Conservation (phyloP, 768 basidiomycete genomes). For the Mycena albidolilacea region DNA sequence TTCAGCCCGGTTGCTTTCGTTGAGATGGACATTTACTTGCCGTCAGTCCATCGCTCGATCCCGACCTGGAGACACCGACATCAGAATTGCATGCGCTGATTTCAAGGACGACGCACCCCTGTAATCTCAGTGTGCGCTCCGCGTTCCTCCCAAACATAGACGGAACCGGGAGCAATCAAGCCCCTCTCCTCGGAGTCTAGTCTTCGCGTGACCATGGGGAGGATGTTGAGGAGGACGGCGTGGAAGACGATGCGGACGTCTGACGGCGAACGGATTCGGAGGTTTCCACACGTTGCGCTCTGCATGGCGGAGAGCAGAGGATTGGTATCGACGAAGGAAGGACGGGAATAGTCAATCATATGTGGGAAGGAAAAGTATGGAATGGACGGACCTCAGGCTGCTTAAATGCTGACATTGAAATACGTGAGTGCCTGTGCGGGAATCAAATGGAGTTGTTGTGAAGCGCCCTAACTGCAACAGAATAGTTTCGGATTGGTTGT, state of each 20-base stretch:
- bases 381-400: constrained; percentile 33
- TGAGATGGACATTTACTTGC: constrained; percentile 47
- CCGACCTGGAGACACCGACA: constrained; percentile 67
- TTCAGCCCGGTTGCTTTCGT: constrained; percentile 2
- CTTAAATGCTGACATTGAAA: constrained; percentile 36
- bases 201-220: constrained; percentile 85
- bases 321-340: constrained; percentile 35
- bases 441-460: constrained; percentile 38
- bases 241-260: constrained; percentile 79
- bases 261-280: constrained; percentile 66
- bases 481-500: constrained; percentile 11
- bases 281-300: constrained; percentile 65
- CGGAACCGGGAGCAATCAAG: constrained; percentile 78
- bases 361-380: constrained; percentile 33
- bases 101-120: constrained; percentile 63
- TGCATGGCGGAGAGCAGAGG: constrained; percentile 54
- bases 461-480: constrained; percentile 33
- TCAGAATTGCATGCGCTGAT: background rate
- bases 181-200: constrained; percentile 84
- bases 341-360: constrained; percentile 11
- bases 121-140: constrained; percentile 80
- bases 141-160: constrained; percentile 91
- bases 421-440: constrained; percentile 32
- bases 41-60: constrained; percentile 89
- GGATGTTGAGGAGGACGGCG: constrained; percentile 73